A percentile compares a stretch with the other conserved stretches of the same genome.
Conservation (phyloP, 1,284 basidiomycete species). For the Rhodotorula sp. region DNA sequence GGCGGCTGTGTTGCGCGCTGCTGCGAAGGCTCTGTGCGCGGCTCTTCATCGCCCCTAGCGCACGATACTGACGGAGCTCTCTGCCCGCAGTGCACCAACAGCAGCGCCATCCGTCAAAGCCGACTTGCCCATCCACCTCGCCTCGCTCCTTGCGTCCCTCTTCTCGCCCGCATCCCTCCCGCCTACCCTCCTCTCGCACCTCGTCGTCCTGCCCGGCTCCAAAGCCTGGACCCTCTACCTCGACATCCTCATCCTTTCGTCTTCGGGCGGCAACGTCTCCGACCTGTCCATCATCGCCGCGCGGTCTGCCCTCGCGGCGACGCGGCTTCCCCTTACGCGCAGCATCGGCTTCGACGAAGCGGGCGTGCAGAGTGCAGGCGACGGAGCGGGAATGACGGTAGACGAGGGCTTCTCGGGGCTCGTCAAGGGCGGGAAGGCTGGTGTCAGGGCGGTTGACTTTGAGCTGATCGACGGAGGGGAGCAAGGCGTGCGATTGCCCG, state of each 20-base stretch:
- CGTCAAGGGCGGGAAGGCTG: conserved; percentile 42
- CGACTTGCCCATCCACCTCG: conserved; percentile 34
- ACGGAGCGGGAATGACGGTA: conserved; percentile 5
- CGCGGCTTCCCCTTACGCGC: conserved; percentile 29
- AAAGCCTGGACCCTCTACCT: conserved; percentile 41
- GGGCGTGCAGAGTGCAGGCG: not conserved
- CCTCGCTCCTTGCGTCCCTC: conserved; percentile 33
- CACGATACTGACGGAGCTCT: not conserved
- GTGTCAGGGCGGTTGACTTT: conserved; percentile 38
- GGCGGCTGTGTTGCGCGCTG: too few species aligned
- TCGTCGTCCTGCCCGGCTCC: conserved; percentile 33
- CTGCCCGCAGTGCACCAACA: conserved; percentile 25
- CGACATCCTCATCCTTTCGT: conserved; percentile 37
- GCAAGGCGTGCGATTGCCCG: conserved; percentile 22
- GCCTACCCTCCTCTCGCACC: conserved; percentile 32
- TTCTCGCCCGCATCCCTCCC: conserved; percentile 32
- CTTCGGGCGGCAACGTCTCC: conserved; percentile 35
- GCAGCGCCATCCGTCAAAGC: conserved; percentile 24
- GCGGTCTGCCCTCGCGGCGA: conserved; percentile 26
- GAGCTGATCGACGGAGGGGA: conserved; percentile 38
- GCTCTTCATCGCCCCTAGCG: not conserved
- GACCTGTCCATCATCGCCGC: conserved; percentile 37
- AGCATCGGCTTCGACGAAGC: conserved; percentile 32
- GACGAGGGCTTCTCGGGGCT: conserved; percentile 36
- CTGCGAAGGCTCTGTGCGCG: not conserved